Percentiles rank a stretch among this genome's conserved stretches.
Evolutionary conservation across 2,329 filamentous ascomycete genomes (phyloP).

Genomic region (Trichoderma sp.): DNA sequence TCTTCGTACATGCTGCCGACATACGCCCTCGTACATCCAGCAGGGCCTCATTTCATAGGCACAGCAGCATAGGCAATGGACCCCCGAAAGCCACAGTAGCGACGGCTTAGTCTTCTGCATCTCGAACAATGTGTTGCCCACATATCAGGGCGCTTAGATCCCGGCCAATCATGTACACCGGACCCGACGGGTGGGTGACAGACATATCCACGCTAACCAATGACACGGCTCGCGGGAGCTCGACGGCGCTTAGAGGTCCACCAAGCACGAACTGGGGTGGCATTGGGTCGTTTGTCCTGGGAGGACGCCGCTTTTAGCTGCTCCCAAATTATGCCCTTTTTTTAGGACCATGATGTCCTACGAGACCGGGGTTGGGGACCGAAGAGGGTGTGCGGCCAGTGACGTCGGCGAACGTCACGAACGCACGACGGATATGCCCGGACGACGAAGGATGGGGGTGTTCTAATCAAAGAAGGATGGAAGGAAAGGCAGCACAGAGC

Average conservation of each 20-base stretch:
- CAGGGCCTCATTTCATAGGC: neutral
- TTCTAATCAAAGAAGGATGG: neutral
- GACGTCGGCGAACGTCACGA: constrained; percentile 20
- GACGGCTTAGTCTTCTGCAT: constrained; percentile 22
- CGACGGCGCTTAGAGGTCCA: constrained; percentile 38
- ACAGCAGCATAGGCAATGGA: constrained; percentile 9
- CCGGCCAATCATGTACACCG: constrained; percentile 36
- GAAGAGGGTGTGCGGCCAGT: constrained; percentile 22
- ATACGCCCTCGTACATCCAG: neutral
- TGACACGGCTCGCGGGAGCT: constrained; percentile 26
- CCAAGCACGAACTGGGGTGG: constrained; percentile 31
- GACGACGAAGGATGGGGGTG: constrained; percentile 7
- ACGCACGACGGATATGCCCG: constrained; percentile 13
- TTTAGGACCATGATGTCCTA: constrained; percentile 3
- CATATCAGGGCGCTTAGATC: constrained; percentile 36
- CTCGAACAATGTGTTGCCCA: constrained; percentile 20
- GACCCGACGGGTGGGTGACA: constrained; percentile 36
- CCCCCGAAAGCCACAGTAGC: constrained; percentile 14
- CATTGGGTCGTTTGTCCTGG: constrained; percentile 24
- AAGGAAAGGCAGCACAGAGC: neutral
- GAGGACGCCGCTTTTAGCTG: constrained; percentile 18
- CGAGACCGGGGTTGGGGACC: constrained; percentile 1
- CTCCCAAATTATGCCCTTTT: neutral
- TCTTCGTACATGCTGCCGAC: neutral
- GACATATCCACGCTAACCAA: constrained; percentile 33